Evolutionary conservation across 2,329 filamentous ascomycete genomes (phyloP), one percentile per base, ranked within the genome.

Genomic region (Neobulgaria alba): DNA sequence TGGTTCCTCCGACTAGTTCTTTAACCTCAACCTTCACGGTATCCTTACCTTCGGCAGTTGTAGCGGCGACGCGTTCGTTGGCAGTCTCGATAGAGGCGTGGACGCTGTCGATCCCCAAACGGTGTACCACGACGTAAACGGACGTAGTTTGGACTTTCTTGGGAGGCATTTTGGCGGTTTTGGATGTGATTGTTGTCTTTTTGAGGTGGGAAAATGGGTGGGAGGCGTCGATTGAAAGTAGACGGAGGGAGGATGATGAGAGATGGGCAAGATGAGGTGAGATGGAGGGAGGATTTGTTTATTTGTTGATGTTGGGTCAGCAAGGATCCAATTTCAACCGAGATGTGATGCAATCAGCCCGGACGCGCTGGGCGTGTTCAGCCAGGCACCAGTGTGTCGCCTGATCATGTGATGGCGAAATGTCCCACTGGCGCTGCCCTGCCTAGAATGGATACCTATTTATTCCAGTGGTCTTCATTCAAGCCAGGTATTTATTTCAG

Each of bases 21-120:
- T 7, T 26, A 12, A 12, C 7, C 12, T 47, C 39, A 12, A 33
- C 14, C 31, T 48, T 29, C 10, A 50, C 19, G 5, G 29, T 36
- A 4, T 35, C 29, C 9, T 14, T 32, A 26, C 19, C 18, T 10
- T 36, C 19, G 4, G 34, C 42, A 14, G 45, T 38, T 4, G 36
- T 34, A 4, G 31, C 36, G 7, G 18, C 23, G 16, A 39, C 29
- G 29, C 43, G 46, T n/a, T 36, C 30, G 18, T 47, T 45, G 21
- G 49, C 51, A 15, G 44, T 43, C 14, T 41, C 42, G 4, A 43
- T 12, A 5, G 44, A 37, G 5, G 51, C 46, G 29, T 51, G 45
- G 14, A 49, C 39, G 2, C 46, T 49, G 31, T 49, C 32, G 26
- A 51, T 33, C 3, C 12, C 19, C 15, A 14, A 15, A 29, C 15